Conservation (phyloP, 768 basidiomycete genomes). For the Boletellus sp. region DNA sequence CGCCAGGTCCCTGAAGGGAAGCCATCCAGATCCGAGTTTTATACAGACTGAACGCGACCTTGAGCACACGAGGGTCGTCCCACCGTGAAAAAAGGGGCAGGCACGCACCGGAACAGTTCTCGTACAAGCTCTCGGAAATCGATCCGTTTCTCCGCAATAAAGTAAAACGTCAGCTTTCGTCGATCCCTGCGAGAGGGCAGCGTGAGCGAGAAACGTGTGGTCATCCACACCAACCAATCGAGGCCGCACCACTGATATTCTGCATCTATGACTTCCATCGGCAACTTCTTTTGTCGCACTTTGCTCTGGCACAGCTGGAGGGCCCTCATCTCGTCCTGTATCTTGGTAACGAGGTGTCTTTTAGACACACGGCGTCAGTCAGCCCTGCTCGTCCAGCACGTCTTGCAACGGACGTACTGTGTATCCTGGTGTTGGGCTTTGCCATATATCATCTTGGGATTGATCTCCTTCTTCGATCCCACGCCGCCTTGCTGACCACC, state of each 20-base stretch:
- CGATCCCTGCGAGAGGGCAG: constrained; percentile 67
- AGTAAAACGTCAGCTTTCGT: constrained; percentile 97
- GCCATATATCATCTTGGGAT: constrained; percentile 93
- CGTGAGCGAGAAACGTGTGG: constrained; percentile 2
- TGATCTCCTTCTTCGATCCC: constrained; percentile 81
- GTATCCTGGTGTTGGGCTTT: constrained; percentile 83
- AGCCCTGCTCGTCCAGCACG: neutral
- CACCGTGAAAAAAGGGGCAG: neutral
- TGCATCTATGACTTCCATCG: constrained; percentile 98
- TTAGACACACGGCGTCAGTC: constrained; percentile 5
- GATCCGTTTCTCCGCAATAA: constrained; percentile 91
- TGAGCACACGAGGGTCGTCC: constrained; percentile 2
- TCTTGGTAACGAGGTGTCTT: constrained; percentile 78
- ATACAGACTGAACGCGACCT: constrained; percentile 55
- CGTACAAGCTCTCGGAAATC: constrained; percentile 95
- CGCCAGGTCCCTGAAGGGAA: constrained; percentile 56
- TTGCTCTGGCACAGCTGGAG: constrained; percentile 88
- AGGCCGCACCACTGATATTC: constrained; percentile 91
- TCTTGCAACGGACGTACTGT: constrained; percentile 47
- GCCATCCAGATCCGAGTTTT: constrained; percentile 98
- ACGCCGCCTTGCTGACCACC: constrained; percentile 35
- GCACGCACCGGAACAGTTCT: constrained; percentile 77
- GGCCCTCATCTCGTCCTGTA: constrained; percentile 89
- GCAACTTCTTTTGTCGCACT: constrained; percentile 88
- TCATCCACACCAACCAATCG: neutral